phyloP scores from a whole-genome alignment of 352 stramenopile genomes.

The Detonula confervacea region DNA sequence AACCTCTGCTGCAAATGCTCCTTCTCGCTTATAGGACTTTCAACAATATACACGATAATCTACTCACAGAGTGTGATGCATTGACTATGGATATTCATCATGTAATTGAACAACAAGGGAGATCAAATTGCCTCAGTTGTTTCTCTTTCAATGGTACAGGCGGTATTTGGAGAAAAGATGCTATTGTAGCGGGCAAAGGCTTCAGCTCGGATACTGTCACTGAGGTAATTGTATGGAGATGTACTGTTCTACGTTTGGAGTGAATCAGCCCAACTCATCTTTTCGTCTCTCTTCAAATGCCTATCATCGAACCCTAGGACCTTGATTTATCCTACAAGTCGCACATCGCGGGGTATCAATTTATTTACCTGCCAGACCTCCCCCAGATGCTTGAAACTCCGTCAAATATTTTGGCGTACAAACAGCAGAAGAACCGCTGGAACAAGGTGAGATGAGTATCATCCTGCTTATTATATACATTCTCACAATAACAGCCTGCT shows the following conservation, averaged over 20 bases:
- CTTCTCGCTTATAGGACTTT: background rate
- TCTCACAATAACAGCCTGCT: too few relatives aligned
- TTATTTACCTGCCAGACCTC: constrained; percentile 25
- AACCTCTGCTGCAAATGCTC: too few relatives aligned
- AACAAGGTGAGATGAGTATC: too few relatives aligned
- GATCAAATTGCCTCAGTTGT: background rate
- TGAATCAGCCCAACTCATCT: too few relatives aligned
- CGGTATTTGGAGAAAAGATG: constrained; percentile 34
- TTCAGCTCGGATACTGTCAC: constrained; percentile 44
- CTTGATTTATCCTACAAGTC: constrained; percentile 32
- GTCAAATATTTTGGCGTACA: constrained; percentile 20
- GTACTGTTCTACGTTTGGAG: too few relatives aligned
- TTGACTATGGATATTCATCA: constrained; percentile 26
- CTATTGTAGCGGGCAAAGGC: constrained; percentile 28
- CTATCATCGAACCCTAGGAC: too few relatives aligned
- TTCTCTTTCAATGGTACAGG: constrained; percentile 52
- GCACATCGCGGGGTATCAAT: constrained; percentile 32
- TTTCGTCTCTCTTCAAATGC: too few relatives aligned
- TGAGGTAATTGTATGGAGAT: too few relatives aligned
- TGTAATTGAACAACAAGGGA: constrained; percentile 28
- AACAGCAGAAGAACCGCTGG: constrained; percentile 50
- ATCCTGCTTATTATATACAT: too few relatives aligned
- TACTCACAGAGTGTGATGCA: constrained; percentile 43
- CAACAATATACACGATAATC: constrained; percentile 43
- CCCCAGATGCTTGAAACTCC: constrained; percentile 37